Evolutionary conservation across 441 rosid species (phyloP).

Genomic region (Populus hybrid): DNA sequence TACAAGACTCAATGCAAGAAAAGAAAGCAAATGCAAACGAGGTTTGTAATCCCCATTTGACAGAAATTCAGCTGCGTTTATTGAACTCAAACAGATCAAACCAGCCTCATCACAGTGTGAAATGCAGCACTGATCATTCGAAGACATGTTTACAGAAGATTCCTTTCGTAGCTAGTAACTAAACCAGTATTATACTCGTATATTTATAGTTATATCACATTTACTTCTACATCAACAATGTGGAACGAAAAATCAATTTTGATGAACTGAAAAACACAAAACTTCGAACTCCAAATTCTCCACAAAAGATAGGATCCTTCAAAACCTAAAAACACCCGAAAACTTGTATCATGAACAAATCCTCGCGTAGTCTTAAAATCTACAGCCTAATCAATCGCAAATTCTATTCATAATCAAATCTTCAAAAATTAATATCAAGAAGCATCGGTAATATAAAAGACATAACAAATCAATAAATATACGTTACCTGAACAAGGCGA

Average conservation of each 20-base stretch:
- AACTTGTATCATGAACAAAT: not conserved
- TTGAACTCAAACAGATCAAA: not conserved
- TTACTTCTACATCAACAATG: not conserved
- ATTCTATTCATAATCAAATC: slow-evolving; percentile 3
- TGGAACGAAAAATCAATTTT: not conserved
- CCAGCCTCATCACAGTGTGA: not conserved
- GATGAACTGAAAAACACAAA: not conserved
- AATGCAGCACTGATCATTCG: no score
- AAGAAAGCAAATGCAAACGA: not conserved
- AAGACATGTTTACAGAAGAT: not conserved
- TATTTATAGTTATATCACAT: not conserved
- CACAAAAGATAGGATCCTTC: not conserved
- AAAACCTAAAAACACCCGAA: not conserved
- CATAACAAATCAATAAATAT: not conserved
- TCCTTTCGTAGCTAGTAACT: not conserved
- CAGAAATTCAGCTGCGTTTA: not conserved
- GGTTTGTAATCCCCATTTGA: not conserved
- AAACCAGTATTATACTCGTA: not conserved
- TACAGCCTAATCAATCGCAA: not conserved
- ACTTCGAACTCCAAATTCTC: not conserved
- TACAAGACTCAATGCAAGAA: no score
- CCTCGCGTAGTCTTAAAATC: not conserved
- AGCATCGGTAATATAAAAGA: not conserved
- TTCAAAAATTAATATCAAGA: not conserved
- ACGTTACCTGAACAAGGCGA: slow-evolving; percentile 69